phyloP scores from a whole-genome alignment of 805 yeast species.

The Tetrapisispora pingtungensis region DNA sequence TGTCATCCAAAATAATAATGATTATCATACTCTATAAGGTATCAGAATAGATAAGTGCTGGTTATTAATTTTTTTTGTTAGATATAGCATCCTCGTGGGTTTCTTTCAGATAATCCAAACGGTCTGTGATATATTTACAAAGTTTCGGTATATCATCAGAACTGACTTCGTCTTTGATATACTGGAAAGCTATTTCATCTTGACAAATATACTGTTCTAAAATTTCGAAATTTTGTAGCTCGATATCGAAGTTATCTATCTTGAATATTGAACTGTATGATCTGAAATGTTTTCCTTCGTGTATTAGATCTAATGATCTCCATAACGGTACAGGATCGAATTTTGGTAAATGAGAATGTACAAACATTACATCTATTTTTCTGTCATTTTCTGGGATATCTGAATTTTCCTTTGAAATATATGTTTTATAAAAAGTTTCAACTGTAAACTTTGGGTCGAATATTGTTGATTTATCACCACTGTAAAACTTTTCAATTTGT shows the following conservation, averaged over 20 bases:
- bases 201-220: slow-evolving; percentile 4
- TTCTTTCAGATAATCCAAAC: slow-evolving; percentile 11
- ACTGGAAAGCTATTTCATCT: slow-evolving; percentile 11
- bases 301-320: slow-evolving; percentile 11
- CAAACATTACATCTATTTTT: slow-evolving; percentile 25
- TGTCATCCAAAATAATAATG: too few relatives aligned
- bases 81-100: slow-evolving; percentile 12
- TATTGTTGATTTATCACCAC: slow-evolving; percentile 3
- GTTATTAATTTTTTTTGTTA: not conserved
- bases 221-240: slow-evolving; percentile 8
- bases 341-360: slow-evolving; percentile 35
- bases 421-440: slow-evolving; percentile 5
- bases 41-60: too few relatives aligned
- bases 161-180: slow-evolving; percentile 10
- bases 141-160: slow-evolving; percentile 9
- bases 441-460: slow-evolving; percentile 7
- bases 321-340: slow-evolving; percentile 28
- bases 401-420: slow-evolving; percentile 5
- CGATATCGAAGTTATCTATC: slow-evolving; percentile 19
- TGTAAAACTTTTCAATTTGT: not conserved
- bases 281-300: slow-evolving; percentile 14
- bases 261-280: slow-evolving; percentile 10
- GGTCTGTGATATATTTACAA: slow-evolving; percentile 18
- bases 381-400: slow-evolving; percentile 1
- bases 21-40: too few relatives aligned